Percentiles rank a stretch among this genome's conserved stretches.
Conservation (phyloP, 2,329 filamentous ascomycete genomes). For the Colletotrichum cuscutae region DNA sequence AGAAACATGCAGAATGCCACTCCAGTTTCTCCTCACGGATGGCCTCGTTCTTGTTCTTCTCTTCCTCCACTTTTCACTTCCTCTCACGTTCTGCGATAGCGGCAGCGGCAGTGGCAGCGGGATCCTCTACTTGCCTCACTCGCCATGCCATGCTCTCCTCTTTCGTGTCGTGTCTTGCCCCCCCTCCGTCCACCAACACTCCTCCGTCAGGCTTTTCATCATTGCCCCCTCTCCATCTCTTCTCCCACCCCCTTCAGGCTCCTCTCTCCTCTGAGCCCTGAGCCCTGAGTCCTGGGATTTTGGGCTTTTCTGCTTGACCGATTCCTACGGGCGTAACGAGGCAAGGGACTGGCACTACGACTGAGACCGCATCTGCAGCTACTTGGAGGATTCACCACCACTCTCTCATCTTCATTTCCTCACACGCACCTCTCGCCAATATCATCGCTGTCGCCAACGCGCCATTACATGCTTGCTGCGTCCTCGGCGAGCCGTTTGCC, state of each 20-base stretch:
- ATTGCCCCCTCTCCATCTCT: not conserved
- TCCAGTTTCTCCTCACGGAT: constrained; percentile 13
- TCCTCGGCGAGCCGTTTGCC: constrained; percentile 5
- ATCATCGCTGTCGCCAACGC: not conserved
- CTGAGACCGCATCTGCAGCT: constrained; percentile 16
- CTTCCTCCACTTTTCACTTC: not conserved
- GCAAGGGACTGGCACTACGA: constrained; percentile 28
- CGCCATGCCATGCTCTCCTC: not conserved
- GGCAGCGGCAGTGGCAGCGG: no score
- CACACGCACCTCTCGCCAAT: not conserved
- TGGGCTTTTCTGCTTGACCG: not conserved
- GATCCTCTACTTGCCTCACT: no score
- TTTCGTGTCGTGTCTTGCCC: not conserved
- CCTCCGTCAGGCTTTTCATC: not conserved
- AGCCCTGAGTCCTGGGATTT: not conserved
- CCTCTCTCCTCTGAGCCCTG: not conserved
- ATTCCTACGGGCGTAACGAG: constrained; percentile 30
- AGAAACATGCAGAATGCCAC: constrained; percentile 26
- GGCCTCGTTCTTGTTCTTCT: not conserved
- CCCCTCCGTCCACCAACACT: not conserved
- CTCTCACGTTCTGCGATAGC: not conserved
- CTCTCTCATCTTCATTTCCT: not conserved
- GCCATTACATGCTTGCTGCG: constrained; percentile 14
- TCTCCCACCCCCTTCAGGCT: not conserved
- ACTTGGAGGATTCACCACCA: not conserved